Conservation (phyloP, 1,284 basidiomycete genomes). For the Ustilago cynodontis region DNA sequence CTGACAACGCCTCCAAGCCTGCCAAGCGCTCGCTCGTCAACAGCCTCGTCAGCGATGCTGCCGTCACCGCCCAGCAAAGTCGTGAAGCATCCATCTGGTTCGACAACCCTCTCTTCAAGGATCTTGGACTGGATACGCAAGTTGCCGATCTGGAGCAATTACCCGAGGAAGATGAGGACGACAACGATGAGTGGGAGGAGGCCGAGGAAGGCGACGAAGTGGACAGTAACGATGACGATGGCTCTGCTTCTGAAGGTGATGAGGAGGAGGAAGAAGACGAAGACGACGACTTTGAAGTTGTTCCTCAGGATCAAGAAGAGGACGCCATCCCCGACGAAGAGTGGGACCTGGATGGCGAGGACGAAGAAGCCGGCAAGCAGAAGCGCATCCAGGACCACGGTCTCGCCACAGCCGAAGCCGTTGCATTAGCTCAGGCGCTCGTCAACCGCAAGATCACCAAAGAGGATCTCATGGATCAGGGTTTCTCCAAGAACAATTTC, state of each 20-base stretch:
- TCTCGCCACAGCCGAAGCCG: conserved; percentile 88
- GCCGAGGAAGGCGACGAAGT: conserved; percentile 67
- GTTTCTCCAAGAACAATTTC: conserved; percentile 89
- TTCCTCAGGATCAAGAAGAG: conserved; percentile 71
- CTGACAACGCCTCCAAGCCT: conserved; percentile 30
- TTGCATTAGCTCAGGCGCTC: conserved; percentile 89
- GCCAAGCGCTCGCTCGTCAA: conserved; percentile 46
- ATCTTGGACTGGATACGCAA: conserved; percentile 75
- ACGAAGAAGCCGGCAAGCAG: conserved; percentile 81
- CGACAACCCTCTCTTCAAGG: conserved; percentile 90
- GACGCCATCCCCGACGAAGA: conserved; percentile 81
- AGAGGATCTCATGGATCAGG: conserved; percentile 90
- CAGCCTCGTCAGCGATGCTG: conserved; percentile 48
- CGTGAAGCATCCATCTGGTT: conserved; percentile 85
- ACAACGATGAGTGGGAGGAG: conserved; percentile 61
- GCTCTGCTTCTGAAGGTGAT: neutral
- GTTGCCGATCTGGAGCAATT: conserved; percentile 69
- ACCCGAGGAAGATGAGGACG: conserved; percentile 59
- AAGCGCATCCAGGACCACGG: conserved; percentile 83
- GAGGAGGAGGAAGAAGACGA: conserved; percentile 55
- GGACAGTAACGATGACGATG: conserved; percentile 20
- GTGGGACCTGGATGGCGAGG: conserved; percentile 82
- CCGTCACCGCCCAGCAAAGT: conserved; percentile 66
- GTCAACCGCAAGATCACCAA: conserved; percentile 92
- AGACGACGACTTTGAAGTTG: conserved; percentile 65